Evolutionary conservation across 1,284 basidiomycete genomes (phyloP).

Genomic region (Naganishia sp.): DNA sequence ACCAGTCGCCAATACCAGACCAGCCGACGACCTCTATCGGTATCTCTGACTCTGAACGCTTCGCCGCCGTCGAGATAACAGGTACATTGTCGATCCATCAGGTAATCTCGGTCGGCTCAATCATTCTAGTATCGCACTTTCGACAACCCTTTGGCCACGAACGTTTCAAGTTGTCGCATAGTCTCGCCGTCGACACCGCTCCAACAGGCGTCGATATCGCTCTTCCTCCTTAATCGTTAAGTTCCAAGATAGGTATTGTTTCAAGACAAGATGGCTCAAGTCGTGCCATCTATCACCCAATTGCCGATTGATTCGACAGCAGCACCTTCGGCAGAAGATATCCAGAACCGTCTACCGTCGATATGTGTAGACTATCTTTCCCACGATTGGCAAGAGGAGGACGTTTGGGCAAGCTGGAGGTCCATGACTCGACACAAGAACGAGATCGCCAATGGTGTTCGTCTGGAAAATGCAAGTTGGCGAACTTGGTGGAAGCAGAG

Average conservation of each 20-base stretch:
- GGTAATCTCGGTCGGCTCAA: too few species aligned
- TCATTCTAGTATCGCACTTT: too few species aligned
- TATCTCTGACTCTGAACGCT: too few species aligned
- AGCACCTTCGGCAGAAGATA: slow-evolving; percentile 58
- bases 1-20: too few species aligned
- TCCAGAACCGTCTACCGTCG: slow-evolving; percentile 59
- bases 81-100: too few species aligned
- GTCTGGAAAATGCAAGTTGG: slow-evolving; percentile 98
- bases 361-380: slow-evolving; percentile 71
- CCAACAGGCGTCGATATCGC: slow-evolving; percentile 6
- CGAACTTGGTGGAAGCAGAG: slow-evolving; percentile 99
- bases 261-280: slow-evolving; percentile 40
- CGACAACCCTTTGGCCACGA: too few species aligned
- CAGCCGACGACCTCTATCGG: too few species aligned
- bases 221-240: neutral
- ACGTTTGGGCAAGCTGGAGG: slow-evolving; percentile 97
- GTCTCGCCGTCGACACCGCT: slow-evolving; percentile 1
- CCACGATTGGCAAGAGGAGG: slow-evolving; percentile 96
- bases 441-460: slow-evolving; percentile 91
- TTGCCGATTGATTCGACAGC: slow-evolving; percentile 51
- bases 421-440: slow-evolving; percentile 99
- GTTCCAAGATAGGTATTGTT: neutral
- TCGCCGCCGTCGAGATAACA: too few species aligned
- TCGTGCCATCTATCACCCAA: slow-evolving; percentile 45
- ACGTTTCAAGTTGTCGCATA: neutral